Conservation (phyloP, 306 rosid species). For the Trichosanthes truncata region DNA sequence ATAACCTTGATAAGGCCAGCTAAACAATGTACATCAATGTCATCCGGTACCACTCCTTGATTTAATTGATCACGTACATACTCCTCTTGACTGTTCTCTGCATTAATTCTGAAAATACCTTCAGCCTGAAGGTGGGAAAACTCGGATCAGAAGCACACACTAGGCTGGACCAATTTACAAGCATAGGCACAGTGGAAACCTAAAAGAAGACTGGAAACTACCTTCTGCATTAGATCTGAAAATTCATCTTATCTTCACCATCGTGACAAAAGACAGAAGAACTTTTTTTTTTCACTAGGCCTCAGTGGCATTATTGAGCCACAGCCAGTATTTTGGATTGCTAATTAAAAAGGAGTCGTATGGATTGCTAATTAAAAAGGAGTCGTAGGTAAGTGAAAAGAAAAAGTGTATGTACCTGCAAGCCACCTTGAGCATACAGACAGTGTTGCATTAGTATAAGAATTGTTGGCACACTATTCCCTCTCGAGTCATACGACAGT, state of each 20-base stretch:
- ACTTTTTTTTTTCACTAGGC: background rate
- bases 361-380: background rate
- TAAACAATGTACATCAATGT: conserved; percentile 70
- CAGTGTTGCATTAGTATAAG: conserved; percentile 73
- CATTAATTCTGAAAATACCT: conserved; percentile 84
- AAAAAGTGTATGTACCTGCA: conserved; percentile 42
- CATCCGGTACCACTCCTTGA: conserved; percentile 68
- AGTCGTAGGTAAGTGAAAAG: conserved; percentile 6
- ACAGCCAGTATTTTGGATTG: background rate
- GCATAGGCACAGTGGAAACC: background rate
- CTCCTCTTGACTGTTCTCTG: conserved; percentile 80
- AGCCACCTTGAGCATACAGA: conserved; percentile 71
- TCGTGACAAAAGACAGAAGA: background rate
- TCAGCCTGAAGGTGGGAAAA: conserved; percentile 46
- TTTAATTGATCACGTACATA: conserved; percentile 68
- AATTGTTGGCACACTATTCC: conserved; percentile 90
- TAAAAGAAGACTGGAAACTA: background rate
- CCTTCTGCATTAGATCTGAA: conserved; percentile 1
- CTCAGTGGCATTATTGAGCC: background rate
- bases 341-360: background rate
- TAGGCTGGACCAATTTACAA: background rate
- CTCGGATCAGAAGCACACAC: conserved; percentile 10
- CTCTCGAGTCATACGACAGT: conserved; percentile 74
- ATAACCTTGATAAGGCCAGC: conserved; percentile 86
- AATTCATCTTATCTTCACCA: background rate